Conservation (phyloP, 148 eudicot species). For the Rheum nobile region DNA sequence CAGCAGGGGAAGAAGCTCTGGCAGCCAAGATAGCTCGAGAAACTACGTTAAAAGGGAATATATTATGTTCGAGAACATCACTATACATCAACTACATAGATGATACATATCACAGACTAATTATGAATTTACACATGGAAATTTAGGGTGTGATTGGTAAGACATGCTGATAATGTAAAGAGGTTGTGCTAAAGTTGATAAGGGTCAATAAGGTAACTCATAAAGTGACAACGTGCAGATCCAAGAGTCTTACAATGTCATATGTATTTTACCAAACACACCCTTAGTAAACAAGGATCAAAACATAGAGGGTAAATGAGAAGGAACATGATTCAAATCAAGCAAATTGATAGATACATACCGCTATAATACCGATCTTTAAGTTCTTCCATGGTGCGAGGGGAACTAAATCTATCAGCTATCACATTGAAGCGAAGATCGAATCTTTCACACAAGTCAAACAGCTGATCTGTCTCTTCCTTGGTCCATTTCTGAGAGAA, state of each 20-base stretch:
- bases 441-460: conserved; percentile 73
- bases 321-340: not conserved
- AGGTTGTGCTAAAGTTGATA: not conserved
- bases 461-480: conserved; percentile 86
- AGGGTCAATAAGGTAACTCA: not conserved
- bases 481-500: conserved; percentile 63
- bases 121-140: conserved; percentile 1
- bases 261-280: not conserved
- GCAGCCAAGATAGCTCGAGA: conserved; percentile 57
- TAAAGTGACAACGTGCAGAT: not conserved
- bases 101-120: not conserved
- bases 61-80: conserved; percentile 7
- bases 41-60: conserved; percentile 23
- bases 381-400: conserved; percentile 73
- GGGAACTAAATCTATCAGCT: conserved; percentile 75
- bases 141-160: not conserved
- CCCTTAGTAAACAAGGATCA: not conserved
- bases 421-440: conserved; percentile 77
- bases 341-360: conserved; percentile 17
- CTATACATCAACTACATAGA: not conserved
- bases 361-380: conserved; percentile 86
- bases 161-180: not conserved
- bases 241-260: not conserved
- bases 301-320: not conserved
- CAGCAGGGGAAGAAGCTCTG: conserved; percentile 76